Evolutionary conservation across 2,329 filamentous ascomycete species (phyloP), one percentile per base, ranked within the genome.

Genomic region (Colletotrichum sp.): DNA sequence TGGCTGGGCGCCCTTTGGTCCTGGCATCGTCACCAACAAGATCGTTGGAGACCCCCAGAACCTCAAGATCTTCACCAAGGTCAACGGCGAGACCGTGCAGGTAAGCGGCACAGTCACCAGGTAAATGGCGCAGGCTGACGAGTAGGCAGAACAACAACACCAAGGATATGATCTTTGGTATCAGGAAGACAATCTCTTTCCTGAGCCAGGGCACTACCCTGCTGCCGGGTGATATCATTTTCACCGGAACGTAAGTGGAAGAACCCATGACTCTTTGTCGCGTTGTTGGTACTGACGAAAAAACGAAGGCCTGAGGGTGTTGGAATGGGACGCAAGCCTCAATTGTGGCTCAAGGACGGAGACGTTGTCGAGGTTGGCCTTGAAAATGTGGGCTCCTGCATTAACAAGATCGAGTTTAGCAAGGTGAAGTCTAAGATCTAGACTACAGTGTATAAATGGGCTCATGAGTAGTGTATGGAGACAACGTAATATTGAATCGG

Each of bases 1-100:
- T 83, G 92, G 92, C 78, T 95, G 93, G 92, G 93, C 93, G 7
- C 94, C 93, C 0, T 93, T 91, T 79, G 93, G 94, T 0, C 94
- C 94, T 0, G 93, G 91, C 2, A 94, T 95, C 78, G 93, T 95
- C 9, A 90, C 89, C 64, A 84, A 85, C 49, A 84, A 85, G 3
- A 69, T 93, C 69, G 89, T 93, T 77, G 83, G 84, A 30, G 89
- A 93, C 79, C 91, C 92, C 1, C 90, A 93, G 80, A 85, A 83
- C 19, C 83, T 93, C 57, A 84, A 82, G 65, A 92, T 93, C 71
- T 86, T 83, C 76, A 93, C 91, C 1, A 90, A 89, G 78, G 79
- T 93, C 32, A 94, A 94, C 80, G 92, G 92, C 3, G 80, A 88
- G 80, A 88, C 83, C 8, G 86, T 92, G 16, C 92, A 93, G 84